These are phyloP conservation scores for Podila minutissima DNA, from an alignment of 192 early-diverging fungal species.

Conservation along the genomic window DNA sequence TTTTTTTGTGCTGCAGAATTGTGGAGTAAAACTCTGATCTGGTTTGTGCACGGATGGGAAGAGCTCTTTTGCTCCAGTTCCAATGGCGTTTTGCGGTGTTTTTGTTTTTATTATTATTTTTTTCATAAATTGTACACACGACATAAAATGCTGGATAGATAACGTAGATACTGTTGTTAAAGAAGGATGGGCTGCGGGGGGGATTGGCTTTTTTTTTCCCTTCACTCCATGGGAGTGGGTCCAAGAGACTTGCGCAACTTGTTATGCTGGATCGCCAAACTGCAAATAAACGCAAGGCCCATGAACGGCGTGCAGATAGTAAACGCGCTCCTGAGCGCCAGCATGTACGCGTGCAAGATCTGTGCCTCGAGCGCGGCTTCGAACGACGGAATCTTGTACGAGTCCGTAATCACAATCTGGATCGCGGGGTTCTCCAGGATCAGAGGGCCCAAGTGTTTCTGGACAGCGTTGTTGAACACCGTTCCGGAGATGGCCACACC, in stretches of 20 bases:
- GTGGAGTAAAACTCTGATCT: too few species aligned
- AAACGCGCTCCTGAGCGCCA: conserved; percentile 59
- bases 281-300: conserved; percentile 53
- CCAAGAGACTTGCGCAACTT: conserved; percentile 13
- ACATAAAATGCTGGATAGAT: background rate
- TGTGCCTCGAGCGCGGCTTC: conserved; percentile 33
- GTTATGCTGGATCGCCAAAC: conserved; percentile 51
- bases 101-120: background rate
- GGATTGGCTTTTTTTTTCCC: too few species aligned
- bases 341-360: conserved; percentile 60
- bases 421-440: conserved; percentile 8
- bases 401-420: conserved; percentile 2
- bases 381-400: conserved; percentile 51
- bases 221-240: conserved; percentile 37
- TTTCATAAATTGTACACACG: background rate
- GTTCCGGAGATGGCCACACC: conserved; percentile 53
- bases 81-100: too few species aligned
- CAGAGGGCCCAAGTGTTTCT: conserved; percentile 30
- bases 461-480: conserved; percentile 50
- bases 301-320: conserved; percentile 60
- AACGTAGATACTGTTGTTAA: background rate
- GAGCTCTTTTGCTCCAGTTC: too few species aligned
- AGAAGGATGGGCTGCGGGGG: too few species aligned
- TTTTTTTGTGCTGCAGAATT: background rate
- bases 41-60: too few species aligned